Evolutionary conservation across 495 filamentous ascomycete species (phyloP), one percentile per base, ranked within the genome.

Genomic region (Zalerion maritima): DNA sequence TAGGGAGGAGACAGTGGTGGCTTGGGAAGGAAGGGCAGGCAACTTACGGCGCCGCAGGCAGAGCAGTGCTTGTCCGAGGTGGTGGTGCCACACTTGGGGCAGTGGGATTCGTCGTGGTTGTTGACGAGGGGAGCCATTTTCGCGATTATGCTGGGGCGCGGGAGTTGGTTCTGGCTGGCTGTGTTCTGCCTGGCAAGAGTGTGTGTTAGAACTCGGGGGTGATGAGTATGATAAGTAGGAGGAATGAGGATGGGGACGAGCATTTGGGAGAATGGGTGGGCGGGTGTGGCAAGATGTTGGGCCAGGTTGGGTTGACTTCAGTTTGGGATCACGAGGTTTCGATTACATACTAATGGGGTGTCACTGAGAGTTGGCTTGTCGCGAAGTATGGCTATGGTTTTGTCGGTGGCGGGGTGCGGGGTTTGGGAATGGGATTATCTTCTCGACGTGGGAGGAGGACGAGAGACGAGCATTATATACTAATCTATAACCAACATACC

Each of bases 71-170:
- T 66, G 43, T 21, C 13, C 10, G 40, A 42, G 30, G 50, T 47
- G 33, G 40, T 36, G 43, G 42, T 41, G 29, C 59, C 57, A 54
- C 61, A 66, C 52, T 60, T 66, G 52, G 61, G 61, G 57, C 61
- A 36, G 8, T n/a, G n/a, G n/a, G 26, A 18, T 15, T 11, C 3
- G 26, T 24, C 24, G 24, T 29, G 17, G 26, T 12, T 62, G 42
- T 32, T 27, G 9, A 42, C 33, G 46, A 46, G 49, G 46, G 62
- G 58, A n/a, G n/a, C n/a, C n/a, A n/a, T n/a, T n/a, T n/a, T n/a
- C n/a, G n/a, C n/a, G 58, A 64, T 64, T 20, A 40, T 58, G 47
- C 4, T n/a, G 40, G 12, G 9, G 4, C 8, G 14, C 20, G 9
- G 5, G 21, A 29, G 25, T 24, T 6, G 17, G 10, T 6, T 13